Conservation (phyloP, 306 rosid species). For the Malus orientalis region DNA sequence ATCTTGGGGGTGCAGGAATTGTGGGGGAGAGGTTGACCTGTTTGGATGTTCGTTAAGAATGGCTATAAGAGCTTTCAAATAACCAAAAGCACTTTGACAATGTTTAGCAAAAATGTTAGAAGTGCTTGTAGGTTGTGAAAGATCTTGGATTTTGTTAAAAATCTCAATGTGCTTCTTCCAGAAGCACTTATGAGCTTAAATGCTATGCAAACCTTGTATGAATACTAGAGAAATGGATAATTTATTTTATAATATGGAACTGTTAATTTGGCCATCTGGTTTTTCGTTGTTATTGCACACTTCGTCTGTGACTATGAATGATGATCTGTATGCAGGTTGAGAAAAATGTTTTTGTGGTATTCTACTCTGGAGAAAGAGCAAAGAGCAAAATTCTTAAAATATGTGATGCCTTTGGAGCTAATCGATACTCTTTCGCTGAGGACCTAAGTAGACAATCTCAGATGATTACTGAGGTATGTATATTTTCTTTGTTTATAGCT, state of each 20-base stretch:
- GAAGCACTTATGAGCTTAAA: too few relatives aligned
- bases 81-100: too few relatives aligned
- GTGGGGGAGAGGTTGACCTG: background rate
- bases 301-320: slow-evolving; percentile 13
- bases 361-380: slow-evolving; percentile 85
- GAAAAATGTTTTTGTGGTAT: slow-evolving; percentile 88
- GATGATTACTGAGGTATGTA: slow-evolving; percentile 33
- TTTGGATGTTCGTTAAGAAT: background rate
- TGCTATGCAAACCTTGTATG: background rate
- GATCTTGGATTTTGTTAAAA: too few relatives aligned
- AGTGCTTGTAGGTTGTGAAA: too few relatives aligned
- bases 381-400: slow-evolving; percentile 86
- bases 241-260: background rate
- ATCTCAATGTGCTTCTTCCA: too few relatives aligned
- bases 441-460: slow-evolving; percentile 41
- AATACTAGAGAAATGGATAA: background rate
- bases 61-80: background rate
- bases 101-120: too few relatives aligned
- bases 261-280: background rate
- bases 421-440: slow-evolving; percentile 89
- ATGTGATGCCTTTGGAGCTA: slow-evolving; percentile 95
- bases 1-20: background rate
- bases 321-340: slow-evolving; percentile 48
- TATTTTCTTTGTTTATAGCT: slow-evolving; percentile 17
- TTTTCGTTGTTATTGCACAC: background rate